These are phyloP conservation scores for Leccinum subrobustum DNA, from an alignment of 1,284 basidiomycete genomes.

Conservation along the genomic window DNA sequence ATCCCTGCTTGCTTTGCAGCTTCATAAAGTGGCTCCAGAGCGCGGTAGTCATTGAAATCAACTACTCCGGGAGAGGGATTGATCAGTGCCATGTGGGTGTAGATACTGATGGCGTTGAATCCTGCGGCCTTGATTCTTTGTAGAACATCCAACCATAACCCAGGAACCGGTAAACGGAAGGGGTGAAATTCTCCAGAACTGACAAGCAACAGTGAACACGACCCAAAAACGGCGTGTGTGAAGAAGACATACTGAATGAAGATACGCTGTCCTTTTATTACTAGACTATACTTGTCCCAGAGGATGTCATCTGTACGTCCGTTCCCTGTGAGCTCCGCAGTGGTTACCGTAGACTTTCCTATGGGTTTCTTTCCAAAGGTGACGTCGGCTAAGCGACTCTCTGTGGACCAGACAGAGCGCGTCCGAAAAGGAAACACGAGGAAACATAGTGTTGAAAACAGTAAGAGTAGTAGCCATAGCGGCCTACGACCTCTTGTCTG, in stretches of 20 bases:
- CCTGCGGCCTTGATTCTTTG: slow-evolving; percentile 81
- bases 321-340: slow-evolving; percentile 26
- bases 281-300: slow-evolving; percentile 34
- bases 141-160: slow-evolving; percentile 79
- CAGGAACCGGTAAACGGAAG: slow-evolving; percentile 77
- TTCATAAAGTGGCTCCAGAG: slow-evolving; percentile 66
- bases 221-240: not conserved
- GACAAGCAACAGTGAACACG: slow-evolving; percentile 2
- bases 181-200: slow-evolving; percentile 80
- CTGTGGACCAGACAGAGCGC: slow-evolving; percentile 2
- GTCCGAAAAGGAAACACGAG: slow-evolving; percentile 15
- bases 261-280: slow-evolving; percentile 34
- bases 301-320: slow-evolving; percentile 33
- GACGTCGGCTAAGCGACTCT: not conserved
- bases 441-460: slow-evolving; percentile 24
- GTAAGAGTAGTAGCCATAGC: slow-evolving; percentile 15
- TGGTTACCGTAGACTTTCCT: not conserved
- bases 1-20: slow-evolving; percentile 61
- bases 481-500: slow-evolving; percentile 6
- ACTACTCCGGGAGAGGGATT: slow-evolving; percentile 75
- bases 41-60: slow-evolving; percentile 69
- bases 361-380: not conserved
- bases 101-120: slow-evolving; percentile 75
- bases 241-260: slow-evolving; percentile 31
- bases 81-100: slow-evolving; percentile 71